Evolutionary conservation across 345 rosid species (phyloP), one percentile per base, ranked within the genome.

Genomic region (Rhodamnia rubescens): DNA sequence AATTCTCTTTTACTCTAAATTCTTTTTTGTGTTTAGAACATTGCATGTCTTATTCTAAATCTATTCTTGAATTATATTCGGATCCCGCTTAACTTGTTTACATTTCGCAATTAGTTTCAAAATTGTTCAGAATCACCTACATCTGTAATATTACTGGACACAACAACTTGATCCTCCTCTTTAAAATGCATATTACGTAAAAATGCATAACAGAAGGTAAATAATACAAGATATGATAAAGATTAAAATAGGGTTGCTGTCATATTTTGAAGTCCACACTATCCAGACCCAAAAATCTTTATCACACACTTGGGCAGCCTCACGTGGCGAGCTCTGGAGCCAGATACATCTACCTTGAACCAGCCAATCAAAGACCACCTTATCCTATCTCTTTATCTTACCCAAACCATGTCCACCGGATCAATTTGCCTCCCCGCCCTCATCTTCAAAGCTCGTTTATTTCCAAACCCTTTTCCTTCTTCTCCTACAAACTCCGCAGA

Each of bases 331-430:
- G n/a, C 50, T 56, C 2, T 7, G 42, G 64, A 88, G 82, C 88
- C 91, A 88, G 83, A 55, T 50, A 36, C 88, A 87, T 85, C 10
- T 36, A 29, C 81, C 90, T 87, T 32, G 44, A 88, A 84, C 84
- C 88, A 89, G 85, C 99, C 99, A 95, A 96, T 96, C 20, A 86
- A 88, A 94, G 87, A 47, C 29, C 42, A 53, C 92, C 97, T 95
- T 94, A 94, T 94, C 97, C 93, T 88, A 93, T 93, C 91, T 27
- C 89, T 93, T 93, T 92, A 93, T 94, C 97, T 86, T 87, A 51
- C 93, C 87, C 86, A 2, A 90, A 32, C 89, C 90, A 27, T 83
- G 53, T 84, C 92, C 93, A 90, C 87, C 90, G 81, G 85, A 58
- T 51, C n/a, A 44, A 82, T 85, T 52, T 6, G 24, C 84, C 85